Base-by-base conservation (phyloP, 306 rosid species). In the Astragalus glycyphyllos region DNA sequence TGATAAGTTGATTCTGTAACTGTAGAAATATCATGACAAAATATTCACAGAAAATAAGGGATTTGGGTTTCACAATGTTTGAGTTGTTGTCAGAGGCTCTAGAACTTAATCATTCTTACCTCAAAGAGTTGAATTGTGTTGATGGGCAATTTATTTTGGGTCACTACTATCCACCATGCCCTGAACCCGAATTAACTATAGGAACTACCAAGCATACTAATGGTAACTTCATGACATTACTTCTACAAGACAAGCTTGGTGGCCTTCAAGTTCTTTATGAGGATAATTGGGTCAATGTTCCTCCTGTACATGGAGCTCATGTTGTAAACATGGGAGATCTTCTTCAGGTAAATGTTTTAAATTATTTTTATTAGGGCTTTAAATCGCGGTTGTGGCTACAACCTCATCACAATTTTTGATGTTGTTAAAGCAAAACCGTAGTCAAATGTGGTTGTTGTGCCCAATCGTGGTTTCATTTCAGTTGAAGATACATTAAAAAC, bases 61-160 rank as follows among this genome's bases (percentile, higher is more conserved):
- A 6, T 11, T 14, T 84, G 12, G 87, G 87, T 11, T 15, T 15
- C 32, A 23, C 57, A 2, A 44, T 85, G 4, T 81, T 80, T 29
- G 89, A 82, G 74, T 62, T 84, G 50, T 31, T 87, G 35, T 87
- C 92, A 11, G 73, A 78, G 65, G 84, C 83, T 11, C 77, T 82
- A 26, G 76, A 68, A 11, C 79, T 74, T 8, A 1, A 54, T 34
- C 63, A 77, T 20, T 42, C 74, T 5, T 50, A 54, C 17, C 73
- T 74, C 6, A 54, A 13, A 49, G 65, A 58, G 14, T 31, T 68
- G 35, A 63, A 8, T 6, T 84, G 91, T 6, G 66, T 37, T 1
- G 79, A 84, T 38, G 84, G 80, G 6, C 71, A 59, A 3, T 6
- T 3, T 12, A 3, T 72, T 62, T 0, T 11, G 37, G 55, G 76